Evolutionary conservation across 208 protist genomes (phyloP).

Genomic region (Leptomonas seymouri): DNA sequence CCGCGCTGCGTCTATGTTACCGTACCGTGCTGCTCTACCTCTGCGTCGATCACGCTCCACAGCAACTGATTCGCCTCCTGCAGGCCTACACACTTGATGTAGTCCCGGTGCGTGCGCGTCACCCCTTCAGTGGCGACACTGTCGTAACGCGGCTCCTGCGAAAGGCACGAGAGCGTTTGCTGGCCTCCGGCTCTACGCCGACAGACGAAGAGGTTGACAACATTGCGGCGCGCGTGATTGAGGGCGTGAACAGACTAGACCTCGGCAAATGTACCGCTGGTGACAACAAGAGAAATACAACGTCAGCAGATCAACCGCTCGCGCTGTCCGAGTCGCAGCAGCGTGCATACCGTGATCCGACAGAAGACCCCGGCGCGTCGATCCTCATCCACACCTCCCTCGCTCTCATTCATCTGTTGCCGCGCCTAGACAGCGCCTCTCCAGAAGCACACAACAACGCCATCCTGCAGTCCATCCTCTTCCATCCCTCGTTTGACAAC

Average conservation of each 20-base stretch:
- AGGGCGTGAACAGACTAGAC: background rate
- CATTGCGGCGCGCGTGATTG: conserved; percentile 23
- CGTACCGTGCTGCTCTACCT: conserved; percentile 30
- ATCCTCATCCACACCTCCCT: conserved; percentile 30
- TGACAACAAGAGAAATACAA: background rate
- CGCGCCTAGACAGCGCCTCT: background rate
- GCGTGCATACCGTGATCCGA: conserved; percentile 32
- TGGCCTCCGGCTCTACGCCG: conserved; percentile 15
- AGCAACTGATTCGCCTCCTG: conserved; percentile 31
- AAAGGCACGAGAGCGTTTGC: conserved; percentile 22
- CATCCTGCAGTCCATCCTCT: conserved; percentile 27
- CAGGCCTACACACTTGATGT: conserved; percentile 14
- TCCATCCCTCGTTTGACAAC: conserved; percentile 38
- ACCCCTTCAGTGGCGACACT: conserved; percentile 33
- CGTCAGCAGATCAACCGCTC: background rate
- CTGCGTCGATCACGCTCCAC: conserved; percentile 30
- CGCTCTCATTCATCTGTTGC: conserved; percentile 20
- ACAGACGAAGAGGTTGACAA: conserved; percentile 20
- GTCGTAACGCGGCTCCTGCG: conserved; percentile 29
- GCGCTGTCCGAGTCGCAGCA: background rate
- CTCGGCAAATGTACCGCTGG: background rate
- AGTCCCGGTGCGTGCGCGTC: conserved; percentile 21
- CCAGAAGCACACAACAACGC: background rate
- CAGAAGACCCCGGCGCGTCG: conserved; percentile 34
- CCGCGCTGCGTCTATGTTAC: conserved; percentile 33